Percentiles rank a stretch among this genome's conserved stretches.
These are phyloP conservation scores for Coprinopsis strossmayeri DNA, from an alignment of 768 basidiomycete genomes.

Conservation along the genomic window DNA sequence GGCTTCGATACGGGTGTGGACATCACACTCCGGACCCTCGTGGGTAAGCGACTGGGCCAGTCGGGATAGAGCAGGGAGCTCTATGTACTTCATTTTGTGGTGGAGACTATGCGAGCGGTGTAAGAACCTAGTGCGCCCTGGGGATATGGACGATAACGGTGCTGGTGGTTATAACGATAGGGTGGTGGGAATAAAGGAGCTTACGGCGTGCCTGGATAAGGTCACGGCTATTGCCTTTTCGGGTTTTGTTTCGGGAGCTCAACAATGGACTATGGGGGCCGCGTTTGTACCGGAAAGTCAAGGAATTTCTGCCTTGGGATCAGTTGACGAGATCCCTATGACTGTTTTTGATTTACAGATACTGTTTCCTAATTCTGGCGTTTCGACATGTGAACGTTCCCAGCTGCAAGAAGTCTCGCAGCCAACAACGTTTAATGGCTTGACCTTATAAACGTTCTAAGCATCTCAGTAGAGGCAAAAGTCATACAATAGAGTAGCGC, in stretches of 20 bases:
- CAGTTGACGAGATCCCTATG: too few species aligned
- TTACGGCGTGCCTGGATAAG: not conserved
- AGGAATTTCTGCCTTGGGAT: too few species aligned
- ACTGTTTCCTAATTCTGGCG: too few species aligned
- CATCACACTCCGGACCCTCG: constrained; percentile 82
- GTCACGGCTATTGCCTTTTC: constrained; percentile 1
- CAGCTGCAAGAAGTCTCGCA: too few species aligned
- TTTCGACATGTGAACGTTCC: too few species aligned
- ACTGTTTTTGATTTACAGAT: too few species aligned
- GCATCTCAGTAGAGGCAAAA: too few species aligned
- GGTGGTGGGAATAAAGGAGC: constrained; percentile 1
- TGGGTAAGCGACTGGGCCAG: constrained; percentile 78
- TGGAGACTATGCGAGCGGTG: constrained; percentile 4
- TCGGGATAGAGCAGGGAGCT: constrained; percentile 69
- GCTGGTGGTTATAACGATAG: constrained; percentile 2
- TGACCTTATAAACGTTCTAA: too few species aligned
- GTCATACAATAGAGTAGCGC: too few species aligned
- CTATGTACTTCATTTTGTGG: constrained; percentile 78
- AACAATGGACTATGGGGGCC: too few species aligned
- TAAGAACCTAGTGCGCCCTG: constrained; percentile 3
- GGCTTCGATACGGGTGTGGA: constrained; percentile 90
- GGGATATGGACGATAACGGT: constrained; percentile 4
- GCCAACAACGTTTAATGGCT: too few species aligned
- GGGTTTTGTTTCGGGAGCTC: not conserved
- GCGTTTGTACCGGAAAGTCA: too few species aligned